Evolutionary conservation across 768 basidiomycete genomes (phyloP).

Genomic region (Kwoniella mangroviensis): DNA sequence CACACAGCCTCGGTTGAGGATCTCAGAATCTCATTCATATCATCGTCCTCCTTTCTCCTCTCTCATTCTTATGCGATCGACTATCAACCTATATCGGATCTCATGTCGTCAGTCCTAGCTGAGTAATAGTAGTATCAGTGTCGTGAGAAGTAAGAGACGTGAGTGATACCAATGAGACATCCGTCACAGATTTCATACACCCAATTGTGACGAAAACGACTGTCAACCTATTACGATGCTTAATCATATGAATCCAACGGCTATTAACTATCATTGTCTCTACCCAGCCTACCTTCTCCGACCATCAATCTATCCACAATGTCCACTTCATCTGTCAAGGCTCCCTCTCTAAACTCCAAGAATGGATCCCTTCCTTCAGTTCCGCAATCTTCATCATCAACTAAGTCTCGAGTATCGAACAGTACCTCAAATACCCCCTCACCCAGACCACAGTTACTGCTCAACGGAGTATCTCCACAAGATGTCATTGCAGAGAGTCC

Average conservation of each 20-base stretch:
- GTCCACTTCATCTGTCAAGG: background rate
- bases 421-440: background rate
- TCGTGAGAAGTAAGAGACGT: background rate
- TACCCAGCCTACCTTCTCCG: background rate
- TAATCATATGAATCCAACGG: background rate
- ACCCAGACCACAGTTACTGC: slow-evolving; percentile 2
- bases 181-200: no score
- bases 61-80: background rate
- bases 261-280: background rate
- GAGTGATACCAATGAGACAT: background rate
- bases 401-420: background rate
- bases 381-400: background rate
- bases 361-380: background rate
- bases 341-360: background rate
- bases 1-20: background rate
- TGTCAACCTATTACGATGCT: no score
- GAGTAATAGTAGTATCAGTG: background rate
- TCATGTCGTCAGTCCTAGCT: no score
- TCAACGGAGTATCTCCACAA: slow-evolving; percentile 1
- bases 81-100: background rate
- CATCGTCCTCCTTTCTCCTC: background rate
- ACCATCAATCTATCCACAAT: background rate
- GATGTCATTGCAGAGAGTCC: background rate
- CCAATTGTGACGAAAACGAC: no score
- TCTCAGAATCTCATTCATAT: background rate